phyloP scores from a whole-genome alignment of 257 asterid species.

The Scutellaria barbata region DNA sequence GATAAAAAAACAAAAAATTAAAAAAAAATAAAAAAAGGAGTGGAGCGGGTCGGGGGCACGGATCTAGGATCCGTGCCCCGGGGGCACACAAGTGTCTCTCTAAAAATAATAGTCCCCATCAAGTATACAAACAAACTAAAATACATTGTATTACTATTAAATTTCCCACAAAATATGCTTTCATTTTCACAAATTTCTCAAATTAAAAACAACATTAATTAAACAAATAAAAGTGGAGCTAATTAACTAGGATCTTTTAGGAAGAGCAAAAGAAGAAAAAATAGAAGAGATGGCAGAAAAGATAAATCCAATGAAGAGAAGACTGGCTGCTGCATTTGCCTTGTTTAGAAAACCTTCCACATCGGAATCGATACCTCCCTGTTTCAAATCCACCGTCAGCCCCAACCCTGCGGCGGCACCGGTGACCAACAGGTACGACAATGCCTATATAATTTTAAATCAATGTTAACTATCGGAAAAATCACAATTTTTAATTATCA shows the following conservation, averaged over 20 bases:
- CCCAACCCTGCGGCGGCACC: conserved; percentile 66
- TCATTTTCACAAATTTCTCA: neutral
- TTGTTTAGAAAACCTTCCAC: conserved; percentile 39
- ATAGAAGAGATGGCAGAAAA: conserved; percentile 49
- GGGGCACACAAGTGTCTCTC: no score
- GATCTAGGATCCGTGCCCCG: no score
- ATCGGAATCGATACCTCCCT: neutral
- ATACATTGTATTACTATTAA: no score
- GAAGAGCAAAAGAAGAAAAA: conserved; percentile 45
- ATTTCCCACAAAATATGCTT: no score
- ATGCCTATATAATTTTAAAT: conserved; percentile 15
- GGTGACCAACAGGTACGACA: conserved; percentile 47
- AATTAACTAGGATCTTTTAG: conserved; percentile 26
- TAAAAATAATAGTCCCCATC: no score
- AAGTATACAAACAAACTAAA: no score
- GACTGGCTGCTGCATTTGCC: conserved; percentile 46
- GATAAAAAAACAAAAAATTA: no score
- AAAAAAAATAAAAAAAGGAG: no score
- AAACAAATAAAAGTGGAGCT: neutral
- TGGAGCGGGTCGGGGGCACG: no score
- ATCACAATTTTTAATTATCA: no score
- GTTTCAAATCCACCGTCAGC: conserved; percentile 51
- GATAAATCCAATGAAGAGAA: conserved; percentile 47
- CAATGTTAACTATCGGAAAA: no score
- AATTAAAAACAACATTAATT: neutral